These are phyloP conservation scores for Solanum hybrid DNA, from an alignment of 305 asterid genomes.

Conservation along the genomic window DNA sequence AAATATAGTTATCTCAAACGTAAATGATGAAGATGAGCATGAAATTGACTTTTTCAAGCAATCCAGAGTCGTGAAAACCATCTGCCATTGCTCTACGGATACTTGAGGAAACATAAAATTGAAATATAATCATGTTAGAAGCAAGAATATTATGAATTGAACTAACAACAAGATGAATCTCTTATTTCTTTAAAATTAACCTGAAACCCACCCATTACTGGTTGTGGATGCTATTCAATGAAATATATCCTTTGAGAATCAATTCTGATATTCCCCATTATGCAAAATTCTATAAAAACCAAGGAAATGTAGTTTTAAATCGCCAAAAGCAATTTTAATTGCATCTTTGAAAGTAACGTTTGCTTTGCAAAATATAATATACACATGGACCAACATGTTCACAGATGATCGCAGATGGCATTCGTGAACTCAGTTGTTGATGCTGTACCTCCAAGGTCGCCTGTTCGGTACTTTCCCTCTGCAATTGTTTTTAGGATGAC, in stretches of 20 bases:
- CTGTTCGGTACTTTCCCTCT: constrained; percentile 90
- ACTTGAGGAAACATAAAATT: background rate
- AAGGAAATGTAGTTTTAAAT: background rate
- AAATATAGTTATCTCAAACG: background rate
- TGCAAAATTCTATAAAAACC: background rate
- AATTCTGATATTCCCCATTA: background rate
- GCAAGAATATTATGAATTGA: background rate
- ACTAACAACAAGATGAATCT: background rate
- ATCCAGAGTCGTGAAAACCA: background rate
- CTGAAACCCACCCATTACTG: background rate
- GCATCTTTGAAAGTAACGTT: constrained; percentile 14
- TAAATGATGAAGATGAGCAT: background rate
- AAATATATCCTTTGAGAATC: background rate
- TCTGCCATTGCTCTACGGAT: background rate
- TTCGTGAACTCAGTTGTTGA: constrained; percentile 83
- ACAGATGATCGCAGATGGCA: constrained; percentile 79
- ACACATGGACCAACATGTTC: constrained; percentile 20
- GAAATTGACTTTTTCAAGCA: background rate
- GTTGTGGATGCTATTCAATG: background rate
- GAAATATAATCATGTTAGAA: background rate
- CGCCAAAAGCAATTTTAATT: background rate
- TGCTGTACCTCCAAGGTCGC: constrained; percentile 88
- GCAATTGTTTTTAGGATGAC: constrained; percentile 84
- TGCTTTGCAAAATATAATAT: constrained; percentile 25
- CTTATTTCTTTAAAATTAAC: background rate